Percentiles rank a stretch among this genome's conserved stretches.
Conservation (phyloP, 306 rosid species). For the Casuarina glauca region DNA sequence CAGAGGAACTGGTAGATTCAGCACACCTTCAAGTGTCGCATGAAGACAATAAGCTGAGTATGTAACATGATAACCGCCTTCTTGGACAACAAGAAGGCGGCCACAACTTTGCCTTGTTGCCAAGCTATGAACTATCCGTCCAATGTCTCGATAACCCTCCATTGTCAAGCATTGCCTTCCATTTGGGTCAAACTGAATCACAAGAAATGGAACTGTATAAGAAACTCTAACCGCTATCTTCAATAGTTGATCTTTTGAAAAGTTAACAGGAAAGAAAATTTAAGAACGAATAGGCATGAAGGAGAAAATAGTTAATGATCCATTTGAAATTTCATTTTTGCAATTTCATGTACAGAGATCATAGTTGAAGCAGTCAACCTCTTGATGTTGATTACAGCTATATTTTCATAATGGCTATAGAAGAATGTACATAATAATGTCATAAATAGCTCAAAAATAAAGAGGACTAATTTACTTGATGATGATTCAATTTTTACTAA, state of each 20-base stretch:
- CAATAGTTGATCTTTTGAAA: background rate
- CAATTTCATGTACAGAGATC: background rate
- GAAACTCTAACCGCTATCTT: constrained; percentile 9
- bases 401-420: background rate
- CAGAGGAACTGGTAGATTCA: constrained; percentile 56
- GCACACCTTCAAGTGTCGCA: constrained; percentile 89
- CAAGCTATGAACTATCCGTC: constrained; percentile 41
- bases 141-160: constrained; percentile 78
- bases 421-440: background rate
- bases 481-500: background rate
- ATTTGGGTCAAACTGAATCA: constrained; percentile 82
- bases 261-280: background rate
- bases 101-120: constrained; percentile 49
- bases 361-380: background rate
- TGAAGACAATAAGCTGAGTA: constrained; percentile 92
- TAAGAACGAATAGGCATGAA: background rate
- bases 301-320: background rate
- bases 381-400: background rate
- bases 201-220: constrained; percentile 6
- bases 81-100: constrained; percentile 74
- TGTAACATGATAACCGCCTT: constrained; percentile 92
- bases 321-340: background rate
- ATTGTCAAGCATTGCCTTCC: constrained; percentile 96
- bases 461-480: background rate
- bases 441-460: background rate